Evolutionary conservation across 495 filamentous ascomycete genomes (phyloP).

Genomic region (Penicillium robsamsonii): DNA sequence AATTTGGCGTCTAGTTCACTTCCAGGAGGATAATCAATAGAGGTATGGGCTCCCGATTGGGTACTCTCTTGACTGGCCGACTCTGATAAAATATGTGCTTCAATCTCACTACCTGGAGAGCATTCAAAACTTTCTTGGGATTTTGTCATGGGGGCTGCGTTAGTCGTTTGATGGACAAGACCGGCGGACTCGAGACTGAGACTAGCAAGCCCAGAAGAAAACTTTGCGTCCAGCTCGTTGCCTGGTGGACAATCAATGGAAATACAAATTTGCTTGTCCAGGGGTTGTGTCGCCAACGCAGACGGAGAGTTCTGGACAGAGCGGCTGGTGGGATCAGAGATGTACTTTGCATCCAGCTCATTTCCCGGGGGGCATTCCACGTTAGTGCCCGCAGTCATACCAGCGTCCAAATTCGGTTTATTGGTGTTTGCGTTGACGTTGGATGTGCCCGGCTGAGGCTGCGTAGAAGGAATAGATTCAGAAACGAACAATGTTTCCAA

Average conservation of each 20-base stretch:
- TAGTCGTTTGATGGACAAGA: background rate
- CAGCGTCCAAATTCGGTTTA: background rate
- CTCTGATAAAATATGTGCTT: background rate
- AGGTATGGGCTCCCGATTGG: background rate
- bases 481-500: constrained; percentile 14
- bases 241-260: constrained; percentile 15
- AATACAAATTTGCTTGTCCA: background rate
- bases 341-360: constrained; percentile 21
- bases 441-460: constrained; percentile 2
- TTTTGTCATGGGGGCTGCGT: too few species aligned
- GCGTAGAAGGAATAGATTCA: background rate
- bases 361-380: constrained; percentile 19
- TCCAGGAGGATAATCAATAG: constrained; percentile 18
- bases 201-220: background rate
- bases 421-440: constrained; percentile 1
- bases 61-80: background rate
- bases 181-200: background rate
- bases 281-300: background rate
- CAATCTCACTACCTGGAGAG: background rate
- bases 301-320: constrained; percentile 1
- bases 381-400: background rate
- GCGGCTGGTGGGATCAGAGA: constrained; percentile 6
- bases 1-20: constrained; percentile 17
- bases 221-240: constrained; percentile 6
- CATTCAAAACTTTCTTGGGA: background rate